Percentiles rank a stretch among this genome's conserved stretches.
phyloP scores from a whole-genome alignment of 1,284 basidiomycete species.

The Coniophora puteana region DNA sequence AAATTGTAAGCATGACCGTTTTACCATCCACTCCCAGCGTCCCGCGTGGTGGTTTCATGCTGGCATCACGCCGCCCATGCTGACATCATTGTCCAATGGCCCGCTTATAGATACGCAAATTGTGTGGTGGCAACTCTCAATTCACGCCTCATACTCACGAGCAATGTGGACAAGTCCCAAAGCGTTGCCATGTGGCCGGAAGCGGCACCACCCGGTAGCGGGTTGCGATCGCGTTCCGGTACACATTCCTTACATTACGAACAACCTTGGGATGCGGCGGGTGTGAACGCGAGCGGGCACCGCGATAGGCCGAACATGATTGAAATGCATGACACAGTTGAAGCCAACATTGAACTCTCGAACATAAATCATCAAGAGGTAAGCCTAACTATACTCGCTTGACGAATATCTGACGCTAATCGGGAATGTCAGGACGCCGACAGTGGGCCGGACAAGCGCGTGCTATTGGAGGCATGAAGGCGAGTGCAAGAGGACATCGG shows the following conservation, averaged over 20 bases:
- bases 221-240: neutral
- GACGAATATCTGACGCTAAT: no score
- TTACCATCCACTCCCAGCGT: neutral
- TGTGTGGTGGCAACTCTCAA: constrained; percentile 21
- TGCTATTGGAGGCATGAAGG: no score
- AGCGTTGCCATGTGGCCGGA: neutral
- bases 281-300: no score
- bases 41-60: no score
- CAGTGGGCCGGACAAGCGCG: no score
- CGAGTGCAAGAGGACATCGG: no score
- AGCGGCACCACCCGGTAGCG: no score
- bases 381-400: no score
- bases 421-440: no score
- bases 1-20: constrained; percentile 18
- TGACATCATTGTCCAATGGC: neutral
- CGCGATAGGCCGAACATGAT: neutral
- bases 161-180: neutral
- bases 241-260: neutral
- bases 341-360: neutral
- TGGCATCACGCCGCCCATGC: neutral
- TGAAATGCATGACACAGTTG: constrained; percentile 1
- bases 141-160: constrained; percentile 4
- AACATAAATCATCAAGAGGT: no score
- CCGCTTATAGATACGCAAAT: constrained; percentile 20
- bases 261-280: no score